Percentiles rank a stretch among this genome's conserved stretches.
Evolutionary conservation across 768 basidiomycete genomes (phyloP).

Genomic region (Termitomyces eurrhizus): DNA sequence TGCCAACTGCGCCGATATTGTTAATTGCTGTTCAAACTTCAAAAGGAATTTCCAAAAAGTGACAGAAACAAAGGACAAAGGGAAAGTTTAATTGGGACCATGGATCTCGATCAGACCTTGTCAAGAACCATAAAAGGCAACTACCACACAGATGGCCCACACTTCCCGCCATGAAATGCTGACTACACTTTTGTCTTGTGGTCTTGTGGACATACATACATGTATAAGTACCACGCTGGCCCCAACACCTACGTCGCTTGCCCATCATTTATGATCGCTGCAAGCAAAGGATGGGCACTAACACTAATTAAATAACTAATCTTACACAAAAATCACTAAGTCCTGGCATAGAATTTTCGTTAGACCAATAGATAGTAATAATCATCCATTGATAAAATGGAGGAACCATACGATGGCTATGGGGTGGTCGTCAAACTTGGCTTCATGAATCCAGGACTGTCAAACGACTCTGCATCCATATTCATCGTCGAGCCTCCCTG

Average conservation of each 20-base stretch:
- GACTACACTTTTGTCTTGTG: background rate
- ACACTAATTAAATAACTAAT: background rate
- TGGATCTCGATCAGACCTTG: constrained; percentile 6
- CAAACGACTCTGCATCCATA: constrained; percentile 16
- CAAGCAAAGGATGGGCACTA: background rate
- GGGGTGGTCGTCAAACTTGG: constrained; percentile 32
- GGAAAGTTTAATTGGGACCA: constrained; percentile 13
- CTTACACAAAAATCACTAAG: background rate
- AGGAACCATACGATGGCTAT: constrained; percentile 19
- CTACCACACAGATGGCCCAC: constrained; percentile 2
- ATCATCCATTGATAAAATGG: background rate
- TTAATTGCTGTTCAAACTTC: constrained; percentile 7
- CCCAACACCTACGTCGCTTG: background rate
- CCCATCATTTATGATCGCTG: background rate
- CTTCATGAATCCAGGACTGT: constrained; percentile 31
- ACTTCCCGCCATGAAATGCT: background rate
- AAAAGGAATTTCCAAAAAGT: constrained; percentile 15
- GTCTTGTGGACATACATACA: background rate
- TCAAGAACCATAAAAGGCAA: background rate
- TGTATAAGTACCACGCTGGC: background rate
- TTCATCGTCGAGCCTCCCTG: constrained; percentile 11
- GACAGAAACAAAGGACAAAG: constrained; percentile 12
- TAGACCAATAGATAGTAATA: constrained; percentile 2
- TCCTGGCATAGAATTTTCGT: background rate
- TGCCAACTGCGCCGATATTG: background rate